Evolutionary conservation across 768 basidiomycete species (phyloP), one percentile per base, ranked within the genome.

Genomic region (Amanita muscaria): DNA sequence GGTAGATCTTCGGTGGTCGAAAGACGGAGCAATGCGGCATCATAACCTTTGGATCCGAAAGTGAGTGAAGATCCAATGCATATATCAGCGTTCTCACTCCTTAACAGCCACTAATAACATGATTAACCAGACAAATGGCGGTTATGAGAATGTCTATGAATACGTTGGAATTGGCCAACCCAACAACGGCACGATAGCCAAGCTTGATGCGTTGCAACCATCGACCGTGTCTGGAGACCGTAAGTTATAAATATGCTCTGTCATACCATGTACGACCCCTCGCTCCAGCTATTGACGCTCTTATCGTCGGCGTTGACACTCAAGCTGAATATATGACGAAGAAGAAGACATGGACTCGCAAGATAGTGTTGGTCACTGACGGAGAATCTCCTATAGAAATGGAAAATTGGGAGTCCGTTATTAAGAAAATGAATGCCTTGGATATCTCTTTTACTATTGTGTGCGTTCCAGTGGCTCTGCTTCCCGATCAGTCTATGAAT

Each of bases 11-110:
- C 57, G 79, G 86, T 52, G 87, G 83, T 11, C 73, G 93, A 32
- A 96, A 94, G 68, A 97, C 93, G 8, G 93, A 94, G 57, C 81
- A 89, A 57, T 89, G 90, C 58, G 88, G 90, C n/a, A 77, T 97
- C 22, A 73, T 96, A 37, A 63, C 83, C 2, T 91, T 90, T 55
- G 93, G 89, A n/a, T 78, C 83, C 2, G 80, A 88, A 60, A 77
- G 90, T 71, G 51, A 33, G 31, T n/a, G n/a, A n/a, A 23, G 12
- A 16, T 35, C 46, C n/a, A 10, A 6, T n/a, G 24, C 34, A 21
- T 11, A 16, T 18, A 9, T 15, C 12, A 37, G 21, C 10, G n/a
- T 29, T 33, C n/a, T 29, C 22, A 37, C 23, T 22, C 30, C 46
- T 53, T 16, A 31, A 40, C 42, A 85, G 84, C 74, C 40, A 88